phyloP scores from a whole-genome alignment of 2,329 filamentous ascomycete species.

The Colletotrichum camelliae region DNA sequence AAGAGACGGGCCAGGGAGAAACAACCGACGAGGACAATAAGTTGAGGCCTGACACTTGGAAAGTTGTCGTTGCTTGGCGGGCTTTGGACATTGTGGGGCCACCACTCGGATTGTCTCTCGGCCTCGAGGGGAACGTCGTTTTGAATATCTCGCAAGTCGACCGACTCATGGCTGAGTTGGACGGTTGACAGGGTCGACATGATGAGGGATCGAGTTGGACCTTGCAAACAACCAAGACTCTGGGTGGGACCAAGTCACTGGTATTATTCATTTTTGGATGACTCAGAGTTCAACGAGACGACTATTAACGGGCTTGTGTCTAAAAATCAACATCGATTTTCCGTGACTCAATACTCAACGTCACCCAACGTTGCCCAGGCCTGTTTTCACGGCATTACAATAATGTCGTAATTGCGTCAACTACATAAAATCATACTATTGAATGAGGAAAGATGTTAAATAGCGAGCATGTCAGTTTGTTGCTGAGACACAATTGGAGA shows the following conservation, averaged over 20 bases:
- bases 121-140: background rate
- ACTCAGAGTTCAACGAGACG: background rate
- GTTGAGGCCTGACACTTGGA: background rate
- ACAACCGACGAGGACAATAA: conserved; percentile 28
- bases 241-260: background rate
- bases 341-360: background rate
- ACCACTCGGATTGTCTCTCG: background rate
- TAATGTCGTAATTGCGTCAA: background rate
- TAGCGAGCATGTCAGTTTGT: background rate
- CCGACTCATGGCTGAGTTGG: background rate
- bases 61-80: background rate
- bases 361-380: background rate
- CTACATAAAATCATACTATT: background rate
- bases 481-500: background rate
- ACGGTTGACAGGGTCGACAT: background rate
- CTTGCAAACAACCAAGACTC: background rate
- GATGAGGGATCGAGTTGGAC: background rate
- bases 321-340: background rate
- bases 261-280: background rate
- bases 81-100: background rate
- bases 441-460: background rate
- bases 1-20: conserved; percentile 33
- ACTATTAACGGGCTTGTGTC: background rate
- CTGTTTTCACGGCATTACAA: background rate
- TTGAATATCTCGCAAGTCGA: background rate